phyloP scores from a whole-genome alignment of 2,329 filamentous ascomycete genomes.

The Aspergillus arachidicola region DNA sequence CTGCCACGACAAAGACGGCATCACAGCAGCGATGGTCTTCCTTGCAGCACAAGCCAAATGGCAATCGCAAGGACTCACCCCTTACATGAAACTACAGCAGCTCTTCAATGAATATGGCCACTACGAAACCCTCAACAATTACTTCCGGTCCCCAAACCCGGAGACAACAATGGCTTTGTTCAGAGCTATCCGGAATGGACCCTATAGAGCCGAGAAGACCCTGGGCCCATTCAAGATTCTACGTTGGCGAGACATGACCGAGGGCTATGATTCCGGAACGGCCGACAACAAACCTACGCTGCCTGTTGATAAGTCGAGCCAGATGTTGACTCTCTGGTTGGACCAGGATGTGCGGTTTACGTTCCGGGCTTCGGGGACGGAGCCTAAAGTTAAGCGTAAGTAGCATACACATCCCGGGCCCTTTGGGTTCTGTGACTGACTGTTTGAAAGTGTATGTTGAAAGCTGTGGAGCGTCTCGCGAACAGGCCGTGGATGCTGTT shows the following conservation, averaged over 20 bases:
- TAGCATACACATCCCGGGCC: slow-evolving; percentile 1
- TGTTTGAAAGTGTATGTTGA: slow-evolving; percentile 44
- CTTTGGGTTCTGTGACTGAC: slow-evolving; percentile 2
- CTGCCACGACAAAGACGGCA: slow-evolving; percentile 67
- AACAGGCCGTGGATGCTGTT: slow-evolving; percentile 39
- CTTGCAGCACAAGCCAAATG: slow-evolving; percentile 58
- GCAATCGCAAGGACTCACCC: slow-evolving; percentile 55
- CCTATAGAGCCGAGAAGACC: slow-evolving; percentile 44
- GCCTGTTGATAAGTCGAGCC: slow-evolving; percentile 58
- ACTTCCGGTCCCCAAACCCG: slow-evolving; percentile 61
- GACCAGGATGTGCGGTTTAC: slow-evolving; percentile 60
- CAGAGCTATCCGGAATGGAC: slow-evolving; percentile 52
- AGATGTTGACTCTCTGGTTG: slow-evolving; percentile 66
- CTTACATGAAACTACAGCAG: slow-evolving; percentile 58
- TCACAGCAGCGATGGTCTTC: slow-evolving; percentile 63
- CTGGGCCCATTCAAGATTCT: slow-evolving; percentile 57
- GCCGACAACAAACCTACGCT: slow-evolving; percentile 55
- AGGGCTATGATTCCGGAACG: slow-evolving; percentile 61
- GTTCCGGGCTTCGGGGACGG: slow-evolving; percentile 63
- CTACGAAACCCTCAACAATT: slow-evolving; percentile 66
- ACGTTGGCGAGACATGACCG: slow-evolving; percentile 64
- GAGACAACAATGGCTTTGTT: slow-evolving; percentile 58
- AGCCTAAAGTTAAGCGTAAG: slow-evolving; percentile 66
- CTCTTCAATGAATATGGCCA: slow-evolving; percentile 61
- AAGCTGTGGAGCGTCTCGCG: slow-evolving; percentile 39